Conservation (phyloP, 2,329 filamentous ascomycete species). For the Plectosphaerella sp. region DNA sequence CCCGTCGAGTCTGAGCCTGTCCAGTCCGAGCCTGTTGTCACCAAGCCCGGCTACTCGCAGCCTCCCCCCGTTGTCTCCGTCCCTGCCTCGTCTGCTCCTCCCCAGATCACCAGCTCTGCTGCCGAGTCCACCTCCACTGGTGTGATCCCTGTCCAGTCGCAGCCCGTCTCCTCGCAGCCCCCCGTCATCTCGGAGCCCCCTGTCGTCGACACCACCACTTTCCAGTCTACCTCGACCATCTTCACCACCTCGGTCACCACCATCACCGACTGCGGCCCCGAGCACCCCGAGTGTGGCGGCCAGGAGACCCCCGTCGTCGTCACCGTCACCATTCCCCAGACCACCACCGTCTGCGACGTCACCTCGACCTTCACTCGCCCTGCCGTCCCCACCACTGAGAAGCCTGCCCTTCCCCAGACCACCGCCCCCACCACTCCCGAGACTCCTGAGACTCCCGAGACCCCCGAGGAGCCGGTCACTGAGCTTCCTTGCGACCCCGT, state of each 20-base stretch:
- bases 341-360: slow-evolving; percentile 58
- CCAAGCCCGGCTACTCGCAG: slow-evolving; percentile 1
- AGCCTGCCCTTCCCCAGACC: background rate
- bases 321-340: slow-evolving; percentile 50
- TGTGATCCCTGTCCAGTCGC: slow-evolving; percentile 6
- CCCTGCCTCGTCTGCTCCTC: slow-evolving; percentile 3
- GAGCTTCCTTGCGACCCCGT: slow-evolving; percentile 60
- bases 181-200: slow-evolving; percentile 12
- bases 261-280: slow-evolving; percentile 43
- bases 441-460: slow-evolving; percentile 7
- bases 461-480: slow-evolving; percentile 16
- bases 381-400: slow-evolving; percentile 8
- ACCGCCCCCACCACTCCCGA: slow-evolving; percentile 5
- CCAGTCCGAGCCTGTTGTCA: slow-evolving; percentile 7
- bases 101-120: slow-evolving; percentile 10
- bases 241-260: slow-evolving; percentile 45
- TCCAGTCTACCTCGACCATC: slow-evolving; percentile 43
- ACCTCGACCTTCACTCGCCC: slow-evolving; percentile 45
- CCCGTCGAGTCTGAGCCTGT: slow-evolving; percentile 5
- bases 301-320: slow-evolving; percentile 34
- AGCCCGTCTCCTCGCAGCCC: slow-evolving; percentile 11
- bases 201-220: slow-evolving; percentile 24
- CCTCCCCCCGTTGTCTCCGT: slow-evolving; percentile 6
- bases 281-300: slow-evolving; percentile 39
- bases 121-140: slow-evolving; percentile 3